Base-by-base conservation (phyloP, 495 filamentous ascomycete genomes). In the Penicillium canariense region DNA sequence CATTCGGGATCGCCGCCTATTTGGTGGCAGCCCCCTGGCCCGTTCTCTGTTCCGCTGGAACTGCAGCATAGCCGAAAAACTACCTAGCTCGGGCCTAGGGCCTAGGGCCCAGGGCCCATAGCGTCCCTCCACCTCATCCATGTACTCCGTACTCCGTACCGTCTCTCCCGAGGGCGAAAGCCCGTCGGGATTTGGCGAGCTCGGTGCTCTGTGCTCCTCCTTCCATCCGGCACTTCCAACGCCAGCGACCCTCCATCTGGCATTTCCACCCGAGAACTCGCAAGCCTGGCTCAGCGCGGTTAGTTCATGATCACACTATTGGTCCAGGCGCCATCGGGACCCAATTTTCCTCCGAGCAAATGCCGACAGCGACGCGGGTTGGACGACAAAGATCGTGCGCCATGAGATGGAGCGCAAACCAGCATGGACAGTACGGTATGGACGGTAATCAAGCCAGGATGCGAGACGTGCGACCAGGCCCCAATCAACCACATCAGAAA, bases 311-410 rank as follows among this genome's bases (percentile, higher is more conserved):
- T 50, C 53, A 56, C 56, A 39, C 44, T 50, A 56, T 59, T 59
- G 60, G 56, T 39, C 48, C 25, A 46, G 39, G 26, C 39, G 14
- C 30, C 45, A 10, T 40, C 45, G 47, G 54, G 62, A 56, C 62
- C 56, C 50, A 56, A 48, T 40, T 67, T 67, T 68, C 45, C 43
- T 56, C 69, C 68, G 68, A 71, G 55, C 48, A 63, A 65, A 61
- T 68, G 60, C 70, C 70, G 66, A 58, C 36, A 40, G 27, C 51
- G 42, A 61, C 39, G 54, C 48, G 45, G 47, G n/a, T 38, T 50
- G 18, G 28, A 18, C 25, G 25, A 25, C 11, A 46, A 23, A 27
- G 43, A 46, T 46, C 26, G 25, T 30, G 43, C 23, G 43, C 26
- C 28, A 17, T 14, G 43, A 23, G 30, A 32, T 12, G 30, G 30